phyloP scores from a whole-genome alignment of 352 stramenopile genomes.

The Phytophthora ramorum region DNA sequence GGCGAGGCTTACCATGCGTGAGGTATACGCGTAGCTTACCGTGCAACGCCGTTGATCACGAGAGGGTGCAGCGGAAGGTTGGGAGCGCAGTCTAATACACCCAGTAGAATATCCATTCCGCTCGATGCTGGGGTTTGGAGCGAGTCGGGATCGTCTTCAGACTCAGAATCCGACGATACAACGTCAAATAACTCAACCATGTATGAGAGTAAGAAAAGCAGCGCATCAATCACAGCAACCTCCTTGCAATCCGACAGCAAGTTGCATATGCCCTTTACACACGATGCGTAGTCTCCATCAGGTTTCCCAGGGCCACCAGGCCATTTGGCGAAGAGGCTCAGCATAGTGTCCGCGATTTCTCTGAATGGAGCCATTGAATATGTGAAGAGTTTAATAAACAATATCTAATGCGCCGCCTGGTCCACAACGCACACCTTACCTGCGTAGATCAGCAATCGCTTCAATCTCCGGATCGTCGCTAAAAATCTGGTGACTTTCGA shows the following conservation, averaged over 20 bases:
- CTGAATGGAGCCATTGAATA: conserved; percentile 29
- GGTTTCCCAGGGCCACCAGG: conserved; percentile 46
- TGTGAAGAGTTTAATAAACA: neutral
- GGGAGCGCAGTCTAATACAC: conserved; percentile 50
- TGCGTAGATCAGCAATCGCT: conserved; percentile 51
- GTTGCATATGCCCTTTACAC: conserved; percentile 64
- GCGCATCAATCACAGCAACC: conserved; percentile 66
- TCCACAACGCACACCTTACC: conserved; percentile 37
- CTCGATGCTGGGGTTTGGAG: conserved; percentile 38
- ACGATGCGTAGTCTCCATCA: conserved; percentile 52
- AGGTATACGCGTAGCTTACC: conserved; percentile 31
- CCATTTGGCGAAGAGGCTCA: conserved; percentile 87
- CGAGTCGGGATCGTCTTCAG: conserved; percentile 46
- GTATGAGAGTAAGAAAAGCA: conserved; percentile 78
- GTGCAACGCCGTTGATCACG: conserved; percentile 58
- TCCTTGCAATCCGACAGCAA: conserved; percentile 59
- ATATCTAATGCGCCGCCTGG: neutral
- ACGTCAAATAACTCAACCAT: conserved; percentile 86
- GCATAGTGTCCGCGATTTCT: conserved; percentile 81
- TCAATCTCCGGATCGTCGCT: conserved; percentile 73
- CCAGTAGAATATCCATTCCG: conserved; percentile 64
- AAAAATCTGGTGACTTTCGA: conserved; percentile 58
- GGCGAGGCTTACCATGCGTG: neutral
- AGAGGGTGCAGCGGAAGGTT: conserved; percentile 66
- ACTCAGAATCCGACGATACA: conserved; percentile 75